Base-by-base conservation (phyloP, 257 asterid species). In the Solanum rostratum region DNA sequence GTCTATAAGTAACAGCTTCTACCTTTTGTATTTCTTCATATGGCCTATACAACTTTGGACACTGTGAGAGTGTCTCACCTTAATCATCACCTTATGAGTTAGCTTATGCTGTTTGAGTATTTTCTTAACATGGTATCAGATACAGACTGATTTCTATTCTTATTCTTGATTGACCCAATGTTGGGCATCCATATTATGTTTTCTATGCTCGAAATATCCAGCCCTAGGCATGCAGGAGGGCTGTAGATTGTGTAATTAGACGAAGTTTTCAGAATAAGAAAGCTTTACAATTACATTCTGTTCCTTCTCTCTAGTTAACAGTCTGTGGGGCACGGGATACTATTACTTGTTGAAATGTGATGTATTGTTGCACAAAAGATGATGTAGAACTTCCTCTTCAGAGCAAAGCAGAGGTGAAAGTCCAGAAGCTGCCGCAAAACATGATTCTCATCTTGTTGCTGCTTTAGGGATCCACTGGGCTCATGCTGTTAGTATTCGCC, bases 381-480 rank as follows among this genome's bases (percentile, higher is more conserved):
- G 37, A 71, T 71, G 82, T 78, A 78, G 39, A 16, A 29, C 45
- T 50, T 86, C 83, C 86, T 86, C 84, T 91, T 90, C 95, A 95
- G 94, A 41, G 85, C 88, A 88, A 82, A 57, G 80, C 84, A 88
- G 73, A 83, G 69, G 84, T 66, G 88, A 85, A 12, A 54, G 87
- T 86, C 20, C 41, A 55, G 92, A 90, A 80, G 87, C 85, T 86
- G 84, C 89, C 84, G 29, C 87, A 60, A 89, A 87, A 78, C 80
- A 84, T 82, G 93, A 91, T 84, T 91, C 94, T 85, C 98, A 92
- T 86, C 97, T 92, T 85, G 94, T 93, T 88, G 98, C 98, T 86
- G 97, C 98, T 86, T 90, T 95, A 83, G 98, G 98, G 79, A 92
- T 93, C 86, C 92, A 92, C 79, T 95, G 98, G 98, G 95, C 98